These are phyloP conservation scores for Schrenkiella parvula DNA, from an alignment of 345 rosid species.

Conservation along the genomic window DNA sequence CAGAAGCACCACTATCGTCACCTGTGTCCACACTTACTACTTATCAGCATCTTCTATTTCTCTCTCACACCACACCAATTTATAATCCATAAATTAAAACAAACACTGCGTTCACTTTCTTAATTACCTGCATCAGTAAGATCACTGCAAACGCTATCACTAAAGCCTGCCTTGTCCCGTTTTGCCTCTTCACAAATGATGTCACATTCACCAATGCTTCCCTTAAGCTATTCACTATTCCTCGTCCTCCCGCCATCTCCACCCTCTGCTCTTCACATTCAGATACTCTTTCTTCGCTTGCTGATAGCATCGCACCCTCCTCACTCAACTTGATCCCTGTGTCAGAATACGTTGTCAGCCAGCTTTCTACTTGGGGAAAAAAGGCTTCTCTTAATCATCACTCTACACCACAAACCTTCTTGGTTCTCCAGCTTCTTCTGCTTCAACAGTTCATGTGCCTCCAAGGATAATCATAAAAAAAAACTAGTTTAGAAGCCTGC, in stretches of 20 bases:
- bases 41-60: not conserved
- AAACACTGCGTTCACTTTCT: not conserved
- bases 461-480: slow-evolving; percentile 17
- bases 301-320: slow-evolving; percentile 29
- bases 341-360: slow-evolving; percentile 12
- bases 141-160: slow-evolving; percentile 62
- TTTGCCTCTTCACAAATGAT: slow-evolving; percentile 47
- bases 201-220: slow-evolving; percentile 38
- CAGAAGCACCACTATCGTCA: slow-evolving; percentile 67
- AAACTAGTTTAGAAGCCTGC: not conserved
- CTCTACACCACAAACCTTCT: slow-evolving; percentile 27
- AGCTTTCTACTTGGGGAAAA: not conserved
- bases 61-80: not conserved
- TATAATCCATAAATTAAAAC: not conserved
- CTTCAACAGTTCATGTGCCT: slow-evolving; percentile 78
- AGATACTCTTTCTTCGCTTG: slow-evolving; percentile 35
- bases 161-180: slow-evolving; percentile 51
- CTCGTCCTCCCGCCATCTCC: slow-evolving; percentile 31
- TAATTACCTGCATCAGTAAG: slow-evolving; percentile 79
- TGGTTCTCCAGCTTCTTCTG: slow-evolving; percentile 57
- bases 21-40: slow-evolving; percentile 42
- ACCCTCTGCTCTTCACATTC: slow-evolving; percentile 26
- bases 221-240: slow-evolving; percentile 23
- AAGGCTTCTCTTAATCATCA: not conserved
- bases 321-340: slow-evolving; percentile 35